Base-by-base conservation (phyloP, 306 rosid genomes). In the Prinsepia uniflora region DNA sequence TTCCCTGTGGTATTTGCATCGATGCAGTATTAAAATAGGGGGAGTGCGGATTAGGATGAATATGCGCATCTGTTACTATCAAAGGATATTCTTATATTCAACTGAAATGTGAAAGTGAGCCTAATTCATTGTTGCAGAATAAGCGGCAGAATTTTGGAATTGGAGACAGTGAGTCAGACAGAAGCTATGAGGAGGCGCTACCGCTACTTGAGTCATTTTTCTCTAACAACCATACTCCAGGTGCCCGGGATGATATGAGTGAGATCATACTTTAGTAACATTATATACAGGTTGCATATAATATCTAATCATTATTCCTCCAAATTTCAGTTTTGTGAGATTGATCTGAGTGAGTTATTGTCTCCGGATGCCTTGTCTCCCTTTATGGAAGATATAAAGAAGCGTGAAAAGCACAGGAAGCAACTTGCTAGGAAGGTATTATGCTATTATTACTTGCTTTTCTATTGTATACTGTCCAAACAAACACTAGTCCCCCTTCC, bases 131-230 rank as follows among this genome's bases (percentile, higher is more conserved):
- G 71, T 74, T 82, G 79, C 88, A 94, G 98, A 85, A 83, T 90
- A 63, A 81, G 80, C 76, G 98, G 98, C 74, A 94, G 73, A 84
- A 83, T 90, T 76, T 76, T 94, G 78, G 92, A 94, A 46, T 79
- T 90, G 78, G 97, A 94, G 76, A 83, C 89, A 0, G 82, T 85
- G 74, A 87, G 96, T 68, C 98, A 94, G 72, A 84, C 97, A 2
- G 97, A 94, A 81, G 96, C 95, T 52, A 76, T 85, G 67, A 89
- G 98, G 78, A 94, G 85, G 88, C 95, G 97, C 6, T 89, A 89
- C 65, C 90, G 88, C 54, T 94, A 78, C 73, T 73, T 94, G 48
- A 90, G 98, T 82, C 97, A 94, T 82, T 90, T 94, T 84, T 90
- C 98, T 8, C 78, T 94, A 62, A 94, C 98, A 49, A 86, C 98